Evolutionary conservation across 169 alveolate genomes (phyloP).

Genomic region (Plasmodium gallinaceum): DNA sequence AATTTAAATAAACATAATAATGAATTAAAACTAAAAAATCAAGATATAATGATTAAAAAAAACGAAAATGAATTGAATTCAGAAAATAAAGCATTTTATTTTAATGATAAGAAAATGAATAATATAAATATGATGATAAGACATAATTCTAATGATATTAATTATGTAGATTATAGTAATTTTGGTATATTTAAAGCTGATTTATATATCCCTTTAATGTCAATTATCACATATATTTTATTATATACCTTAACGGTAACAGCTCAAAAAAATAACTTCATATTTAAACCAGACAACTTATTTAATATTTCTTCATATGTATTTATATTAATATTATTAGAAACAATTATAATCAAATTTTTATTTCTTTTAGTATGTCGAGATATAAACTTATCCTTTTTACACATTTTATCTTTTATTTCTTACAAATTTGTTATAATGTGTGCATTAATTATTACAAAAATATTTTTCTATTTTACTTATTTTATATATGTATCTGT

Average conservation of each 20-base stretch:
- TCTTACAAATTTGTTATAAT: slow-evolving; percentile 59
- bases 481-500: slow-evolving; percentile 29
- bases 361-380: slow-evolving; percentile 32
- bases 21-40: background rate
- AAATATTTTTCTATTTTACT: slow-evolving; percentile 21
- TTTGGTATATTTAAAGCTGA: slow-evolving; percentile 68
- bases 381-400: slow-evolving; percentile 56
- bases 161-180: slow-evolving; percentile 51
- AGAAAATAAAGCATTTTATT: slow-evolving; percentile 7
- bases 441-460: slow-evolving; percentile 63
- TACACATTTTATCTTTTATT: slow-evolving; percentile 46
- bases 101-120: background rate
- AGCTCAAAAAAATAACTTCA: slow-evolving; percentile 38
- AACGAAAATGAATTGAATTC: background rate
- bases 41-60: background rate
- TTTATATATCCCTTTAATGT: slow-evolving; percentile 58
- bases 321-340: slow-evolving; percentile 46
- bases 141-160: slow-evolving; percentile 52
- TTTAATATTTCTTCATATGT: slow-evolving; percentile 55
- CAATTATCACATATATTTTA: slow-evolving; percentile 41
- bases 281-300: slow-evolving; percentile 47
- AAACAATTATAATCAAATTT: slow-evolving; percentile 42
- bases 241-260: slow-evolving; percentile 40
- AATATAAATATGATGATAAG: background rate
- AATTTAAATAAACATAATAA: slow-evolving; percentile 5